Percentiles rank a stretch among this genome's conserved stretches.
Conservation (phyloP, 345 rosid species). For the Lumnitzera racemosa region DNA sequence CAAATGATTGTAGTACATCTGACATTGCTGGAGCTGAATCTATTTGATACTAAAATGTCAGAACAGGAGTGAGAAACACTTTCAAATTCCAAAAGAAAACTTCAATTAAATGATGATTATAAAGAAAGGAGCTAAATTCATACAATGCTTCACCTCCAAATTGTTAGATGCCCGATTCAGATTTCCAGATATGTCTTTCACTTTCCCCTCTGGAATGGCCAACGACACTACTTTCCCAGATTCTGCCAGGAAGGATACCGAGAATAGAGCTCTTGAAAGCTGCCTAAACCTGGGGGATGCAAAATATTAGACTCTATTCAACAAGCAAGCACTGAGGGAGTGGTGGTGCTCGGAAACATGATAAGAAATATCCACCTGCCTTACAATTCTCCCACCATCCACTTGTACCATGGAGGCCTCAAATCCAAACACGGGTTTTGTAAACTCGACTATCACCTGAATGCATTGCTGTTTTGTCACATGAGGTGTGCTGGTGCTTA, state of each 20-base stretch:
- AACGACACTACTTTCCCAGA: constrained; percentile 24
- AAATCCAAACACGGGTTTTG: constrained; percentile 52
- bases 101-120: too few species aligned
- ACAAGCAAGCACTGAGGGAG: constrained; percentile 4
- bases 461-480: constrained; percentile 26
- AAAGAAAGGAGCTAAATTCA: constrained; percentile 3
- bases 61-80: too few species aligned
- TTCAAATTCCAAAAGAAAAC: too few species aligned
- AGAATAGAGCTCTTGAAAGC: constrained; percentile 42
- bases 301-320: constrained; percentile 8
- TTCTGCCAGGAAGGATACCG: constrained; percentile 25
- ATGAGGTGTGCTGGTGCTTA: constrained; percentile 35
- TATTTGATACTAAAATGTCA: constrained; percentile 9
- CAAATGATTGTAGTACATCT: constrained; percentile 37
- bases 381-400: constrained; percentile 40
- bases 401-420: constrained; percentile 33
- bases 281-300: constrained; percentile 29
- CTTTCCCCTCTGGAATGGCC: constrained; percentile 33
- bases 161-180: constrained; percentile 33
- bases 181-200: constrained; percentile 44
- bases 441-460: constrained; percentile 36
- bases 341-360: constrained; percentile 1
- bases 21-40: constrained; percentile 38
- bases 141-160: constrained; percentile 41
- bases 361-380: constrained; percentile 39